A percentile compares a stretch with the other conserved stretches of the same genome.
These are phyloP conservation scores for Aspergillus caelatus DNA, from an alignment of 2,329 filamentous ascomycete species.

Conservation along the genomic window DNA sequence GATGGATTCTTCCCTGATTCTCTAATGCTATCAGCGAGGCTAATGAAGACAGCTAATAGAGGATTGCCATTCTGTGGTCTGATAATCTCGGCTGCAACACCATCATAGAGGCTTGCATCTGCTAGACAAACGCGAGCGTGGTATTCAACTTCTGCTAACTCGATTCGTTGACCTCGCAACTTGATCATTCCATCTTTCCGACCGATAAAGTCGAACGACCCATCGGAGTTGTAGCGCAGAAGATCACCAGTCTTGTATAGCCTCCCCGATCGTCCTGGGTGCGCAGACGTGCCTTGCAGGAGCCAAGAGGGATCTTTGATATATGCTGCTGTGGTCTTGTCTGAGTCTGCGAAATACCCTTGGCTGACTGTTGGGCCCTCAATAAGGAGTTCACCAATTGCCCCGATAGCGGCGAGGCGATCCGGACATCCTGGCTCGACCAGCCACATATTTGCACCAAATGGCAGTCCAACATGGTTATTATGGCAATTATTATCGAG, in stretches of 20 bases:
- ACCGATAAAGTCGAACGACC: conserved; percentile 24
- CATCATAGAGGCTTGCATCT: neutral
- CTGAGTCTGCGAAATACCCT: conserved; percentile 28
- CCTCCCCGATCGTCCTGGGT: neutral
- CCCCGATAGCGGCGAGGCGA: conserved; percentile 38
- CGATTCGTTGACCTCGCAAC: conserved; percentile 29
- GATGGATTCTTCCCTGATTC: neutral
- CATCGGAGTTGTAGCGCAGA: conserved; percentile 22
- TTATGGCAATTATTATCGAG: neutral
- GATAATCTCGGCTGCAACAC: neutral
- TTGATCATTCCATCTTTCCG: conserved; percentile 32
- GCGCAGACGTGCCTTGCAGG: neutral
- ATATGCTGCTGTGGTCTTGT: conserved; percentile 23
- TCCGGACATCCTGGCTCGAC: conserved; percentile 39
- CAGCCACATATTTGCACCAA: conserved; percentile 36
- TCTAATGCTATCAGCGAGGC: neutral
- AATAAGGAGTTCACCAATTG: conserved; percentile 41
- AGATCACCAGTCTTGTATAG: conserved; percentile 32
- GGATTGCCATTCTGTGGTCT: neutral
- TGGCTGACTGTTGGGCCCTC: conserved; percentile 21
- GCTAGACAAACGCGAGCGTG: neutral
- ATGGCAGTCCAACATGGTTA: neutral
- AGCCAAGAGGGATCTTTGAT: conserved; percentile 27
- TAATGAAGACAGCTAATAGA: neutral
- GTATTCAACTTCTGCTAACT: conserved; percentile 13